Percentiles rank a stretch among this genome's conserved stretches.
phyloP scores from a whole-genome alignment of 306 rosid genomes.

The Sechiopsis laciniata region DNA sequence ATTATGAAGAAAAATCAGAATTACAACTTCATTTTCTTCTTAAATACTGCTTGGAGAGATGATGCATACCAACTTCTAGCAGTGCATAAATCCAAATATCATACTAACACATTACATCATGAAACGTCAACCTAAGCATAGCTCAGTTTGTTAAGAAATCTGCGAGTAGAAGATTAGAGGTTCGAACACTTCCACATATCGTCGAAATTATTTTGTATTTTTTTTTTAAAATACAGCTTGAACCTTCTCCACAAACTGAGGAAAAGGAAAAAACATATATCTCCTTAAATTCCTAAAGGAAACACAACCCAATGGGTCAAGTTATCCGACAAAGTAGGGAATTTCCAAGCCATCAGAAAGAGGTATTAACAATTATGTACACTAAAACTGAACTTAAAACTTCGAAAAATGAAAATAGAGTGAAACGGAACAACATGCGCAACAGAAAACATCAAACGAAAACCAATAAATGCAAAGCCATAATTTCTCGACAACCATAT shows the following conservation, averaged over 20 bases:
- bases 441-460: constrained; percentile 2
- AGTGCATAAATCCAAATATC: no score
- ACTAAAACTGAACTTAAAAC: not conserved
- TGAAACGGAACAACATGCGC: not conserved
- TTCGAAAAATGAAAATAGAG: not conserved
- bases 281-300: not conserved
- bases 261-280: not conserved
- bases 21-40: no score
- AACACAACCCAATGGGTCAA: not conserved
- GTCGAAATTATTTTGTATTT: no score
- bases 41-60: no score
- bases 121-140: not conserved
- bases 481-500: not conserved
- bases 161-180: no score
- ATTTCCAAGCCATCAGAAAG: not conserved
- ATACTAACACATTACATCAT: no score
- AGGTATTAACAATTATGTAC: not conserved
- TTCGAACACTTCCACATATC: no score
- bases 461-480: not conserved
- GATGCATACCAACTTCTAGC: no score
- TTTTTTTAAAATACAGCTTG: no score
- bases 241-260: not conserved
- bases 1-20: no score
- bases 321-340: not conserved
- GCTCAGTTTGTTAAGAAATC: no score